phyloP scores from a whole-genome alignment of 768 basidiomycete genomes.

The Kwoniella dendrophila region DNA sequence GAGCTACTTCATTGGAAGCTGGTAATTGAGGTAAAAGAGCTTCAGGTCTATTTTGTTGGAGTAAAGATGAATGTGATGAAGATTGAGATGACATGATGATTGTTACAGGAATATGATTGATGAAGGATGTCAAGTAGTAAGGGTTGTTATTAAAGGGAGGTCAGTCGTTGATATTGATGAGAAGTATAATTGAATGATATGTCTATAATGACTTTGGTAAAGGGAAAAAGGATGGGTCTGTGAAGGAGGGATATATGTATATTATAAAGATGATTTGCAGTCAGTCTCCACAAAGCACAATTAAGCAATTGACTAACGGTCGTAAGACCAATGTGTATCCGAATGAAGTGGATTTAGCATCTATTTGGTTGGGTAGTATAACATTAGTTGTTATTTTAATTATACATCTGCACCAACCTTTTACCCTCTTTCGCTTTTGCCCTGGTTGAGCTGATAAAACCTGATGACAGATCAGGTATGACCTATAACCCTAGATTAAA shows the following conservation, averaged over 20 bases:
- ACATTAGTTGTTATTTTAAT: background rate
- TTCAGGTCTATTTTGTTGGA: conserved; percentile 26
- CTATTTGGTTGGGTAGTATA: conserved; percentile 8
- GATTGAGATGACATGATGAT: conserved; percentile 11
- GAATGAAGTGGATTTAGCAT: background rate
- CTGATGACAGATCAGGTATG: background rate
- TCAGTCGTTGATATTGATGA: background rate
- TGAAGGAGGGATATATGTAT: background rate
- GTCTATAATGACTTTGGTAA: too few species aligned
- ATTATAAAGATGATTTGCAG: background rate
- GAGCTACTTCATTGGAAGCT: conserved; percentile 1
- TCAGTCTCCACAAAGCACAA: conserved; percentile 2
- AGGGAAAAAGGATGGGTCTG: background rate
- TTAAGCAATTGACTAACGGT: background rate
- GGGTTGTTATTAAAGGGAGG: background rate
- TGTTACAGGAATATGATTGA: conserved; percentile 2
- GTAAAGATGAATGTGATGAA: conserved; percentile 27
- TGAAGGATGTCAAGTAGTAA: background rate
- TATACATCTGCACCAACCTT: background rate
- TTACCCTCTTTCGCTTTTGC: background rate
- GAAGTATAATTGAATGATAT: conserved; percentile 2
- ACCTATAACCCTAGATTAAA: background rate
- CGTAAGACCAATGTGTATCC: conserved; percentile 10
- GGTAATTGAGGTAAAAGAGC: conserved; percentile 14
- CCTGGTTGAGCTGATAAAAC: background rate